These are phyloP conservation scores for Ustilago bromivora DNA, from an alignment of 1,284 basidiomycete species.

Conservation along the genomic window DNA sequence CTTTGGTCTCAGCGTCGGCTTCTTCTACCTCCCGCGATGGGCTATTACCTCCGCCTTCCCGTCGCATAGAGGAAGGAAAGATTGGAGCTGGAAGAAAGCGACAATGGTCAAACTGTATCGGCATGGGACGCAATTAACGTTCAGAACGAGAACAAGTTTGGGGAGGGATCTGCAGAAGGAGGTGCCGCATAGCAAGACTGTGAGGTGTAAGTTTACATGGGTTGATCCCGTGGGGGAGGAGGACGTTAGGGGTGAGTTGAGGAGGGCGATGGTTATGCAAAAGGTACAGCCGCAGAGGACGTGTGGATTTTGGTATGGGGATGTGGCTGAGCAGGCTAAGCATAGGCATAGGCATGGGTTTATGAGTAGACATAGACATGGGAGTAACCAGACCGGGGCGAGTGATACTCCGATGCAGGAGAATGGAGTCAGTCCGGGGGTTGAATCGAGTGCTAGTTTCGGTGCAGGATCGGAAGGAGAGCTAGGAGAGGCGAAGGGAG, in stretches of 20 bases:
- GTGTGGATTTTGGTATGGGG: slow-evolving; percentile 64
- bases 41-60: slow-evolving; percentile 48
- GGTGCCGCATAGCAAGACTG: slow-evolving; percentile 59
- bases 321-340: slow-evolving; percentile 22
- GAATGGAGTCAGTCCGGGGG: background rate
- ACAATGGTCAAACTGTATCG: slow-evolving; percentile 60
- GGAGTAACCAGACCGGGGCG: background rate
- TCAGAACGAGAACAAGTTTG: slow-evolving; percentile 59
- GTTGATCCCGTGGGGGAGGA: slow-evolving; percentile 47
- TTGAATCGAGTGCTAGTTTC: slow-evolving; percentile 13
- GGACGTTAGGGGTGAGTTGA: slow-evolving; percentile 59
- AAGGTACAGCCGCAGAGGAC: slow-evolving; percentile 39
- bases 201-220: slow-evolving; percentile 60
- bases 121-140: slow-evolving; percentile 59
- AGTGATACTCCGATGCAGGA: slow-evolving; percentile 15
- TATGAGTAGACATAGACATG: background rate
- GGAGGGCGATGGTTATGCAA: slow-evolving; percentile 55
- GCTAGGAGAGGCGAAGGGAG: slow-evolving; percentile 11
- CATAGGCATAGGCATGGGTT: background rate
- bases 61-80: slow-evolving; percentile 42
- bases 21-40: slow-evolving; percentile 56
- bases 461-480: slow-evolving; percentile 6
- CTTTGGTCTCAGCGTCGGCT: slow-evolving; percentile 60
- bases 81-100: slow-evolving; percentile 64
- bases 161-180: slow-evolving; percentile 51